These are phyloP conservation scores for Schizochytrium sp. DNA, from an alignment of 108 stramenopile species.

Conservation along the genomic window DNA sequence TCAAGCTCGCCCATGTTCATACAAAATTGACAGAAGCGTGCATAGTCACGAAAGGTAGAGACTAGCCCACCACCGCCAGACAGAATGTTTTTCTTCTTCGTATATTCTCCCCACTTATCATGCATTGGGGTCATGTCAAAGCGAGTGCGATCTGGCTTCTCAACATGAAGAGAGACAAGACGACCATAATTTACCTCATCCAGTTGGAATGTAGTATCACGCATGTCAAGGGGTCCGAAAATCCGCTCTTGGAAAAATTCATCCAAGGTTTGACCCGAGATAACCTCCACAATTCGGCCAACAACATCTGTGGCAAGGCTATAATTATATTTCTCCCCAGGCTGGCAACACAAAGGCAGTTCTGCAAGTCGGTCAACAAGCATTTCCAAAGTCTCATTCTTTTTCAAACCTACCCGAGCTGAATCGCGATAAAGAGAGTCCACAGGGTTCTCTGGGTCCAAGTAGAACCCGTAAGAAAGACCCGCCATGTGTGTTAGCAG, in stretches of 20 bases:
- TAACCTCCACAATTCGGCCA: conserved; percentile 63
- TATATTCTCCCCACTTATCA: background rate
- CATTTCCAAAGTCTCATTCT: background rate
- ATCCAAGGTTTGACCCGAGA: conserved; percentile 44
- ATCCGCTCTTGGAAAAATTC: conserved; percentile 62
- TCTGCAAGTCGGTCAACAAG: conserved; percentile 52
- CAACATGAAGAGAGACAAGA: conserved; percentile 60
- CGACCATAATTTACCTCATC: conserved; percentile 13
- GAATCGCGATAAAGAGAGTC: background rate
- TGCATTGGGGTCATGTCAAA: conserved; percentile 15
- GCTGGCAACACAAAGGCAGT: conserved; percentile 61
- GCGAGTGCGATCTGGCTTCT: background rate
- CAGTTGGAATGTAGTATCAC: conserved; percentile 57
- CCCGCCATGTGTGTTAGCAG: conserved; percentile 66
- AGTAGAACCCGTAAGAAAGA: conserved; percentile 62
- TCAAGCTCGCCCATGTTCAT: conserved; percentile 56
- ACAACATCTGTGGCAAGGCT: conserved; percentile 53
- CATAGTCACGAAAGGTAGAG: conserved; percentile 63
- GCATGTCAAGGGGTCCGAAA: conserved; percentile 63
- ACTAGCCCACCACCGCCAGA: conserved; percentile 64
- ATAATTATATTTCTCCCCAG: conserved; percentile 62
- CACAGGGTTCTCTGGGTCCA: conserved; percentile 26
- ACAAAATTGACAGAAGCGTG: conserved; percentile 47
- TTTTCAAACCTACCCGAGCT: background rate
- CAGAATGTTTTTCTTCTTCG: background rate